A percentile compares a stretch with the other conserved stretches of the same genome.
These are phyloP conservation scores for Cryptosporidium canis DNA, from an alignment of 169 alveolate genomes.

Conservation along the genomic window DNA sequence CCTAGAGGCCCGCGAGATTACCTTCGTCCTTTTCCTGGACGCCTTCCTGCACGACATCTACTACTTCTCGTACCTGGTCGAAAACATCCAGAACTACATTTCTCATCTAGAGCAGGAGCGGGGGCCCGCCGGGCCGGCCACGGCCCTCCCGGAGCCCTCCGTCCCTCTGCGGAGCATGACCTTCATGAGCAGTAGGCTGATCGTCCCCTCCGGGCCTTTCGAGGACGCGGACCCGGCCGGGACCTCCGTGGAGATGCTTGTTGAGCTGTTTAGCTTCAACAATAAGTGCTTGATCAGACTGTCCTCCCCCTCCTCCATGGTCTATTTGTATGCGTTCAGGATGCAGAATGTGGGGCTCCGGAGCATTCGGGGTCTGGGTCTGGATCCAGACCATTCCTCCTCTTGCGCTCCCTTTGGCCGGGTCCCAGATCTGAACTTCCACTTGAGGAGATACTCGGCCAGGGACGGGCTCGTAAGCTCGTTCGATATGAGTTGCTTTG, in stretches of 20 bases:
- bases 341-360: not conserved
- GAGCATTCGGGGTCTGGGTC: not conserved
- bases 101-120: not conserved
- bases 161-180: slow-evolving; percentile 13
- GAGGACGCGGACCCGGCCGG: not conserved
- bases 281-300: slow-evolving; percentile 21
- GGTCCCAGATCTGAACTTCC: slow-evolving; percentile 37
- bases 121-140: not conserved
- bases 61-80: slow-evolving; percentile 28
- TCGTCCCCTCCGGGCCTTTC: slow-evolving; percentile 21
- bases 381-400: too few relatives aligned
- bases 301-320: not conserved
- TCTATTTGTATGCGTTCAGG: not conserved
- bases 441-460: slow-evolving; percentile 20
- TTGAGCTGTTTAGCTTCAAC: slow-evolving; percentile 38
- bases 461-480: not conserved
- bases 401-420: slow-evolving; percentile 7
- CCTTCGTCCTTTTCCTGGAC: slow-evolving; percentile 35
- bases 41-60: slow-evolving; percentile 36
- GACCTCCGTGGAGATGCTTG: not conserved
- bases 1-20: slow-evolving; percentile 4
- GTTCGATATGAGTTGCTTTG: slow-evolving; percentile 59
- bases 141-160: not conserved
- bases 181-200: slow-evolving; percentile 13
- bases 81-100: not conserved